Evolutionary conservation across 1,284 basidiomycete species (phyloP).

Genomic region (Takashimella koratensis): DNA sequence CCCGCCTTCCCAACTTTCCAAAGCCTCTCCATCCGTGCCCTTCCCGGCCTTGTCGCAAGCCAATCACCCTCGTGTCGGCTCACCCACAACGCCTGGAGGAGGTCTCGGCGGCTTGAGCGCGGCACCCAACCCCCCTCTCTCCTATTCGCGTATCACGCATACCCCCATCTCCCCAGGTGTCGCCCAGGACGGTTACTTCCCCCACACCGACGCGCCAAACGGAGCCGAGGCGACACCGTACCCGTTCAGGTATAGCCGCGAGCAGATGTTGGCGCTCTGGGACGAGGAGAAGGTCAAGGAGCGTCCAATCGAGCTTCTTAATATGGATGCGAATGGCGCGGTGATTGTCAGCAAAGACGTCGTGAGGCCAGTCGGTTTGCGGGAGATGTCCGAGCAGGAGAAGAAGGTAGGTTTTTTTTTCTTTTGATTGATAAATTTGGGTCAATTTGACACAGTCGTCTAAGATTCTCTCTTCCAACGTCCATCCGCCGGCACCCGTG

Average conservation of each 20-base stretch:
- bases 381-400: conserved; percentile 75
- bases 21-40: conserved; percentile 18
- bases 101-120: conserved; percentile 11
- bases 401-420: conserved; percentile 66
- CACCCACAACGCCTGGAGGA: conserved; percentile 30
- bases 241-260: conserved; percentile 81
- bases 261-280: conserved; percentile 78
- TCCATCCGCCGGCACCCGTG: conserved; percentile 35
- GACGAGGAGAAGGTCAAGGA: conserved; percentile 68
- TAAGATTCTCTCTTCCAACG: conserved; percentile 35
- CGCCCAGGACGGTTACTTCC: conserved; percentile 53
- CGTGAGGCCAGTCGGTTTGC: conserved; percentile 67
- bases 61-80: conserved; percentile 19
- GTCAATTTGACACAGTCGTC: neutral
- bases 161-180: conserved; percentile 52
- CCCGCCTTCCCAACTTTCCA: conserved; percentile 1
- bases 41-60: conserved; percentile 42
- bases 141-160: conserved; percentile 60
- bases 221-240: conserved; percentile 34
- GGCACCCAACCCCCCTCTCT: conserved; percentile 49
- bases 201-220: conserved; percentile 51
- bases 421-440: neutral
- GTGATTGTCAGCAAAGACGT: conserved; percentile 74
- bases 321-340: conserved; percentile 64
- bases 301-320: conserved; percentile 70